Evolutionary conservation across 192 early-diverging fungal genomes (phyloP).

Genomic region (Podila clonocystis): DNA sequence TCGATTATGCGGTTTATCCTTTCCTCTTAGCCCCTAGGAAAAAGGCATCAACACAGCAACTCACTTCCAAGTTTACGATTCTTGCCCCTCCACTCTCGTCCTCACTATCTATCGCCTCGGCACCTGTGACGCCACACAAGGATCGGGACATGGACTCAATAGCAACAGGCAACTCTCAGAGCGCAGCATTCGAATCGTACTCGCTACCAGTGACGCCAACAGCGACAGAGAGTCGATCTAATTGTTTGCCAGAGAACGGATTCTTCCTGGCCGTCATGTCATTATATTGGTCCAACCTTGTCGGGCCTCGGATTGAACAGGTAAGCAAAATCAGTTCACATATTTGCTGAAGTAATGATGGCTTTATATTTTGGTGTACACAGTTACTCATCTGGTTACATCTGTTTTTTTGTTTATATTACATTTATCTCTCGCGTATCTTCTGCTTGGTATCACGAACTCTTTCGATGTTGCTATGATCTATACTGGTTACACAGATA

Average conservation of each 20-base stretch:
- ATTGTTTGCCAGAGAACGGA: conserved; percentile 56
- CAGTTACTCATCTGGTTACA: too few species aligned
- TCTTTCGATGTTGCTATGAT: not conserved
- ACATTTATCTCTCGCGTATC: not conserved
- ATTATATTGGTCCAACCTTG: conserved; percentile 64
- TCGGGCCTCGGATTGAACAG: conserved; percentile 62
- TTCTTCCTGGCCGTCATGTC: conserved; percentile 64
- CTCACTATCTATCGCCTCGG: conserved; percentile 32
- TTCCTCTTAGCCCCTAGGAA: conserved; percentile 21
- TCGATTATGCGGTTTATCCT: not conserved
- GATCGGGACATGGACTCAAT: conserved; percentile 23
- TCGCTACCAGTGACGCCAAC: conserved; percentile 48
- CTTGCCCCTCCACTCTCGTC: conserved; percentile 29
- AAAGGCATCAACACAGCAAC: conserved; percentile 42
- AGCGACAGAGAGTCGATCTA: conserved; percentile 33
- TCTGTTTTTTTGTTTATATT: not conserved
- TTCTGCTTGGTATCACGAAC: conserved; percentile 20
- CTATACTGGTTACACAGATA: conserved; percentile 14
- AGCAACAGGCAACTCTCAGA: conserved; percentile 12
- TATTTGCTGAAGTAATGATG: conserved; percentile 28
- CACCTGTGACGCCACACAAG: conserved; percentile 35
- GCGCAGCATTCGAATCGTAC: conserved; percentile 32
- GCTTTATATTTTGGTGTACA: conserved; percentile 1
- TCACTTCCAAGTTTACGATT: conserved; percentile 46
- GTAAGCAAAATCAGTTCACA: conserved; percentile 27